Conservation (phyloP, 2,329 filamentous ascomycete species). For the Cercospora nicotianae region DNA sequence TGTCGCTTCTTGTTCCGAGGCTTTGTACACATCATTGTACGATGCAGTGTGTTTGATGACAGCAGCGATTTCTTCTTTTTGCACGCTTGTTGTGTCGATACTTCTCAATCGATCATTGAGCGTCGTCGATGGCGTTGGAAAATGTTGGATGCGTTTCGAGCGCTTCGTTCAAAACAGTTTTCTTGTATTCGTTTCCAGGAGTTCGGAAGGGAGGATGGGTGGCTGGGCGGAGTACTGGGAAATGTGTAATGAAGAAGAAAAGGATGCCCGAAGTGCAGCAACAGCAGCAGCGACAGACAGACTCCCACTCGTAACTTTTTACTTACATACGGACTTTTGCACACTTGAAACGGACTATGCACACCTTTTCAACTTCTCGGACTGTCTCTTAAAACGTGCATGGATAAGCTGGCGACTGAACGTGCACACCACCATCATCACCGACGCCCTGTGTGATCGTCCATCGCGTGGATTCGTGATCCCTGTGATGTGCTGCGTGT, state of each 20-base stretch:
- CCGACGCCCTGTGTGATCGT: background rate
- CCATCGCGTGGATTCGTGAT: background rate
- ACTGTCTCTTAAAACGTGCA: background rate
- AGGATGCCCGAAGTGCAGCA: constrained; percentile 1
- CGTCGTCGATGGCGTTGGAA: constrained; percentile 2
- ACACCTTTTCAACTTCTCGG: background rate
- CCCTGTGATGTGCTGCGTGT: background rate
- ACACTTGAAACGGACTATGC: background rate
- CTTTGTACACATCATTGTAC: constrained; percentile 14
- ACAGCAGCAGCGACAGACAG: constrained; percentile 1
- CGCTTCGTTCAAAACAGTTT: background rate
- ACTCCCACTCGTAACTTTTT: background rate
- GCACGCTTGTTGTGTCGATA: constrained; percentile 3
- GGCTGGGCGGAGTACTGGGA: background rate
- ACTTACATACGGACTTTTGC: background rate
- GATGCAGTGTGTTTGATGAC: constrained; percentile 7
- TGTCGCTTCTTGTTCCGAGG: constrained; percentile 5
- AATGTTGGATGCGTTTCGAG: background rate
- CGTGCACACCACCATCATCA: background rate
- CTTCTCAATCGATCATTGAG: background rate
- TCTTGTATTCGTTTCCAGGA: constrained; percentile 1
- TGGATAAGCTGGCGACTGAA: background rate
- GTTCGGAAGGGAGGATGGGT: background rate
- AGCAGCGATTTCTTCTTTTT: constrained; percentile 4
- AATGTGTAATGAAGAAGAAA: constrained; percentile 13